Percentiles rank a stretch among this genome's conserved stretches.
Evolutionary conservation across 2,329 filamentous ascomycete species (phyloP).

Genomic region (Xylariaceae sp.): DNA sequence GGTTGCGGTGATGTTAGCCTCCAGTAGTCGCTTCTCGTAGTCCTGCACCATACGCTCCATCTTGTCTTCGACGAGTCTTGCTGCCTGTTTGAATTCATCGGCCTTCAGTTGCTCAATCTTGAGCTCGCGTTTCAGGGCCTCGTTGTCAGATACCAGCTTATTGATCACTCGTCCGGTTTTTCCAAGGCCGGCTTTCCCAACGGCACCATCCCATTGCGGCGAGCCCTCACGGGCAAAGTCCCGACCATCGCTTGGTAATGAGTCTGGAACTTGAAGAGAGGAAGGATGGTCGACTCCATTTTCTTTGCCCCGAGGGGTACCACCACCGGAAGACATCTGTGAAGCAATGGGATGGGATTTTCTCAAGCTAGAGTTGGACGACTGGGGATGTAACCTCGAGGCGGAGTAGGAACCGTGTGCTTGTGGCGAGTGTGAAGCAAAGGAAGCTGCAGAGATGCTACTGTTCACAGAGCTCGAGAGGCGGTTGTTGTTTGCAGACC

Average conservation of each 20-base stretch:
- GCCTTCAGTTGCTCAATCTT: conserved; percentile 61
- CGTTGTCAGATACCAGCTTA: conserved; percentile 75
- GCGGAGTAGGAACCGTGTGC: conserved; percentile 28
- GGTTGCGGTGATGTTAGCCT: conserved; percentile 67
- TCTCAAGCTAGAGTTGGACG: conserved; percentile 15
- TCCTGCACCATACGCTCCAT: conserved; percentile 65
- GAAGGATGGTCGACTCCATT: conserved; percentile 15
- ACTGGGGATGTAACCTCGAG: conserved; percentile 29
- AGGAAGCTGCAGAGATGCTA: conserved; percentile 46
- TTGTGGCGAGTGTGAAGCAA: conserved; percentile 34
- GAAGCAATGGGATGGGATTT: conserved; percentile 16
- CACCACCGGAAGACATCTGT: conserved; percentile 25
- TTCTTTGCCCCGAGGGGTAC: conserved; percentile 18
- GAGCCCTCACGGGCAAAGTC: conserved; percentile 28
- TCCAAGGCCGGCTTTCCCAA: conserved; percentile 66
- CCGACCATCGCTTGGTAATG: conserved; percentile 28
- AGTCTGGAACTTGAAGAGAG: conserved; percentile 35
- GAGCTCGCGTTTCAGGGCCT: conserved; percentile 69
- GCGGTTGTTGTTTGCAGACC: conserved; percentile 43
- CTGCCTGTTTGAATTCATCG: conserved; percentile 67
- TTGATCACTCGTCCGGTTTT: conserved; percentile 80
- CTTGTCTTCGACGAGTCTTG: conserved; percentile 65
- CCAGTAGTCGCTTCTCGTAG: conserved; percentile 65
- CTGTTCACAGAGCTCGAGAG: conserved; percentile 56
- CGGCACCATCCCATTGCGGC: conserved; percentile 58